A percentile compares a stretch with the other conserved stretches of the same genome.
These are phyloP conservation scores for Firmiana major DNA, from an alignment of 345 rosid species.

Conservation along the genomic window DNA sequence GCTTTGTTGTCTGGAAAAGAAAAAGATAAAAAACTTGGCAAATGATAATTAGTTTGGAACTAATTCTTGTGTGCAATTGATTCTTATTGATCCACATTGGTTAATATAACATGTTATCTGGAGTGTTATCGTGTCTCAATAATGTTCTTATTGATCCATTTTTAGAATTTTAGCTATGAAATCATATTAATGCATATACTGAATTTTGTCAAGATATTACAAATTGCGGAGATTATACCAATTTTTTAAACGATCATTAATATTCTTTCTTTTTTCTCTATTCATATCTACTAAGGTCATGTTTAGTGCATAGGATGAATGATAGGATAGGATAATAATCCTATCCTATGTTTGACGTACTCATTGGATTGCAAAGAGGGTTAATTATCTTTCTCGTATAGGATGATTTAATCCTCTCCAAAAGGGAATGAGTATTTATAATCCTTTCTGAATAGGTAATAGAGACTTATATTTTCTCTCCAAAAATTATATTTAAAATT, in stretches of 20 bases:
- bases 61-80: not conserved
- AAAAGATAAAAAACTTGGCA: not conserved
- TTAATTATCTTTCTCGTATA: no score
- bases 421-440: no score
- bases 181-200: not conserved
- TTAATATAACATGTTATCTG: not conserved
- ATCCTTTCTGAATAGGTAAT: no score
- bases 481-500: no score
- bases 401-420: no score
- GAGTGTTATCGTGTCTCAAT: not conserved
- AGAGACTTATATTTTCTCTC: no score
- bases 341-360: no score
- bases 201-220: not conserved
- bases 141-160: not conserved
- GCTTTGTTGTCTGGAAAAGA: not conserved
- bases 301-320: no score
- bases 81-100: not conserved
- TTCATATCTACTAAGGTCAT: no score
- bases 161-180: not conserved
- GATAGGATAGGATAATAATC: no score
- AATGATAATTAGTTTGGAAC: not conserved
- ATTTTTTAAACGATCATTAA: not conserved
- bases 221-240: not conserved
- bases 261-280: not conserved
- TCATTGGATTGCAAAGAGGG: no score